Conservation (phyloP, 306 rosid genomes). For the Begonia loranthoides region DNA sequence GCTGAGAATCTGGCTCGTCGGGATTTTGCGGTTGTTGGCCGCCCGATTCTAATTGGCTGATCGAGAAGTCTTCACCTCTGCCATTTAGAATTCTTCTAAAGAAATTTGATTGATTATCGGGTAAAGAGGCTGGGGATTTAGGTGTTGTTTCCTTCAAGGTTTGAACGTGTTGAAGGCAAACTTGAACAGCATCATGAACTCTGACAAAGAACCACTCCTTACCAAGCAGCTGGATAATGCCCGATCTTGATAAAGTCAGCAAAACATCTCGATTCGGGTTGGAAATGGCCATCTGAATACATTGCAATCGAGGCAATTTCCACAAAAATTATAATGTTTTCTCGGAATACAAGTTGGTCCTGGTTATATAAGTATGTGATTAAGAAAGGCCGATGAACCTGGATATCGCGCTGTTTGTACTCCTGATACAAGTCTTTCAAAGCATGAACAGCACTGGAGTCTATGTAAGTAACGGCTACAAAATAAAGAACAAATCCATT, state of each 20-base stretch:
- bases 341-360: no score
- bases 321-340: not conserved
- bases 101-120: slow-evolving; percentile 28
- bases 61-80: slow-evolving; percentile 32
- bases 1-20: slow-evolving; percentile 29
- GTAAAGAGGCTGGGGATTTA: slow-evolving; percentile 10
- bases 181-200: slow-evolving; percentile 98
- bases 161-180: slow-evolving; percentile 84
- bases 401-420: slow-evolving; percentile 82
- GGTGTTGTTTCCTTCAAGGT: slow-evolving; percentile 22
- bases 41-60: slow-evolving; percentile 54
- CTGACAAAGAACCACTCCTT: slow-evolving; percentile 95
- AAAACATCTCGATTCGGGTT: slow-evolving; percentile 78
- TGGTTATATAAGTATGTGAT: no score
- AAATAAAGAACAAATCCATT: slow-evolving; percentile 10
- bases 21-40: slow-evolving; percentile 18
- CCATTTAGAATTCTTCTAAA: slow-evolving; percentile 27
- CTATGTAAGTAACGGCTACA: slow-evolving; percentile 94
- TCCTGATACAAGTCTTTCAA: slow-evolving; percentile 79
- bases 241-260: slow-evolving; percentile 60
- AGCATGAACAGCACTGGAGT: slow-evolving; percentile 91
- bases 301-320: slow-evolving; percentile 7
- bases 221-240: slow-evolving; percentile 74
- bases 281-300: slow-evolving; percentile 74
- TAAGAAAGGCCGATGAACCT: slow-evolving; percentile 20